Evolutionary conservation across 805 yeast genomes (phyloP).

Genomic region (Saccharomycopsis sp.): DNA sequence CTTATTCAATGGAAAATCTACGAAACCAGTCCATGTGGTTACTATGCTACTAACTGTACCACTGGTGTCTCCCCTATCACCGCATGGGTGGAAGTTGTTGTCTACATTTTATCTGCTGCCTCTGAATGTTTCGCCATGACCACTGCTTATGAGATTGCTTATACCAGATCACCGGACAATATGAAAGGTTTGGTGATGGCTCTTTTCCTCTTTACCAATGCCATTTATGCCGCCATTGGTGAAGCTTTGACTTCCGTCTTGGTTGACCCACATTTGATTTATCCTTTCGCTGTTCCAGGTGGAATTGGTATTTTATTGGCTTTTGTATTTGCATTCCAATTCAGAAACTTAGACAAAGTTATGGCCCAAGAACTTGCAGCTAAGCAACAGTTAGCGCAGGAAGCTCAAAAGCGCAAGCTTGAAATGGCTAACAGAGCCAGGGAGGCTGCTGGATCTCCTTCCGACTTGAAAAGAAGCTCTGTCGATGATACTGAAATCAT

Average conservation of each 20-base stretch:
- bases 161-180: conserved; percentile 42
- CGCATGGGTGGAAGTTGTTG: conserved; percentile 30
- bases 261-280: conserved; percentile 35
- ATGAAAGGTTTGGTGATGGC: conserved; percentile 49
- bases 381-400: neutral
- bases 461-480: neutral
- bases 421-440: neutral
- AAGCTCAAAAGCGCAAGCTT: neutral
- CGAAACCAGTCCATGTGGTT: conserved; percentile 45
- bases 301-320: conserved; percentile 32
- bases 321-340: conserved; percentile 29
- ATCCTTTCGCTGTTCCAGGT: conserved; percentile 37
- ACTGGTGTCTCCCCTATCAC: conserved; percentile 26
- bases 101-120: conserved; percentile 36
- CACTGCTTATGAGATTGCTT: conserved; percentile 49
- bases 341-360: conserved; percentile 34
- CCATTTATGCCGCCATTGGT: conserved; percentile 20
- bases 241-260: conserved; percentile 37
- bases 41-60: conserved; percentile 28
- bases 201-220: conserved; percentile 22
- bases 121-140: conserved; percentile 48
- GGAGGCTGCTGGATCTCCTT: neutral
- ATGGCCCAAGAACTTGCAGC: conserved; percentile 30
- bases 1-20: conserved; percentile 43
- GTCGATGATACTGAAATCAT: neutral